phyloP scores from a whole-genome alignment of 2,329 filamentous ascomycete species.

The Nothophaeocryptopus gaeumannii region DNA sequence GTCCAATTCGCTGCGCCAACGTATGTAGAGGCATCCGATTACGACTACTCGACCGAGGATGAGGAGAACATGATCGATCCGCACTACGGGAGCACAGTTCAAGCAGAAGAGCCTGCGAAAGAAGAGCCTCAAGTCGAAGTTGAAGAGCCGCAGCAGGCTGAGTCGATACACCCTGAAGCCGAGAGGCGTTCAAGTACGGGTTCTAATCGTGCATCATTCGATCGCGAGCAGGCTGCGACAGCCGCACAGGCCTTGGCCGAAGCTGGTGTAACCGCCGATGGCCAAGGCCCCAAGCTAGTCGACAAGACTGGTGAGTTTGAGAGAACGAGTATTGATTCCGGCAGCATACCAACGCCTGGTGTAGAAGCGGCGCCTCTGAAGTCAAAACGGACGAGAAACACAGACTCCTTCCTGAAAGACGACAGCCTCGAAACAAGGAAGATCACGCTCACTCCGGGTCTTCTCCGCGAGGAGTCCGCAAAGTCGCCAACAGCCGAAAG shows the following conservation, averaged over 20 bases:
- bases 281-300: conserved; percentile 33
- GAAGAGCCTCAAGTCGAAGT: conserved; percentile 23
- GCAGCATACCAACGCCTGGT: conserved; percentile 22
- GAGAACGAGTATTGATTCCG: conserved; percentile 14
- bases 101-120: conserved; percentile 20
- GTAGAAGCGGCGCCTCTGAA: conserved; percentile 46
- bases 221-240: conserved; percentile 32
- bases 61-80: conserved; percentile 35
- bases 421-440: conserved; percentile 94
- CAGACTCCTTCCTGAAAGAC: conserved; percentile 96
- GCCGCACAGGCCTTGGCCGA: conserved; percentile 24
- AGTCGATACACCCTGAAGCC: conserved; percentile 21
- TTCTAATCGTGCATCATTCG: conserved; percentile 31
- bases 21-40: conserved; percentile 82
- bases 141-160: conserved; percentile 25
- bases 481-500: conserved; percentile 39
- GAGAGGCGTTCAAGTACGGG: conserved; percentile 25
- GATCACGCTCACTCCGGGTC: conserved; percentile 90
- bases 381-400: conserved; percentile 83
- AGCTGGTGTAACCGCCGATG: conserved; percentile 22
- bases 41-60: conserved; percentile 81
- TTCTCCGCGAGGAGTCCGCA: conserved; percentile 74
- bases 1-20: conserved; percentile 83
- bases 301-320: conserved; percentile 32
- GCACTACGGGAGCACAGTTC: conserved; percentile 18